Base-by-base conservation (phyloP, 768 basidiomycete species). In the Austroboletus eburneus region DNA sequence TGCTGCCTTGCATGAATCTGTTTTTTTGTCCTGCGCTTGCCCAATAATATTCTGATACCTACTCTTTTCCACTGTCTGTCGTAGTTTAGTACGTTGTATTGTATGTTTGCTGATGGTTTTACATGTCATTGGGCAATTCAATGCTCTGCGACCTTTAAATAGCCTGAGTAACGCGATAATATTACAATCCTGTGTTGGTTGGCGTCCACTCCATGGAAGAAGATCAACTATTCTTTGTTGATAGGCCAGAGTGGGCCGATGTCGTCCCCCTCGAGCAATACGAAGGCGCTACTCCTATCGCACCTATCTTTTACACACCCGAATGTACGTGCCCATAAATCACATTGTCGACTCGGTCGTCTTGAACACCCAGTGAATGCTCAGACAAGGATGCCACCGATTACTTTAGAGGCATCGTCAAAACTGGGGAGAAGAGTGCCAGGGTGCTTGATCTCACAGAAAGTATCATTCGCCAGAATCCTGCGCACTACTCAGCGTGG, bases 401-500 rank as follows among this genome's bases (percentile, higher is more conserved):
- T 57, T 93, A 93, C 67, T 93, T 98, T 62, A 84, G 95, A 42
- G 92, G 82, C 0, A 75, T 98, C 49, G 78, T 89, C 35, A 81
- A 82, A 58, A 69, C 70, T 0, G 80, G 80, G 4, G 95, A 98
- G 72, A 81, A 82, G 70, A 91, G 84, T 51, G 68, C 75, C 17
- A 75, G 95, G 29, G 92, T 86, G 10, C 78, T 99, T 43, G 78
- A 86, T 56, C 74, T 99, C 24, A 99, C 96, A 1, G 90, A 95
- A 66, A 73, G 72, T 32, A 81, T 98, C 57, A 95, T 99, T 53
- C 77, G 85, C 22, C 72, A 87, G 67, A 99, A 99, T 63, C 94
- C 96, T 5, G 92, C 91, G 1, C 96, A 98, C 63, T 99, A 97
- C 62, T 87, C 93, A 42, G 92, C 94, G 55, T 99, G 96, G 95